A percentile compares a stretch with the other conserved stretches of the same genome.
Conservation (phyloP, 805 yeast genomes). For the Scheffersomyces amazonensis region DNA sequence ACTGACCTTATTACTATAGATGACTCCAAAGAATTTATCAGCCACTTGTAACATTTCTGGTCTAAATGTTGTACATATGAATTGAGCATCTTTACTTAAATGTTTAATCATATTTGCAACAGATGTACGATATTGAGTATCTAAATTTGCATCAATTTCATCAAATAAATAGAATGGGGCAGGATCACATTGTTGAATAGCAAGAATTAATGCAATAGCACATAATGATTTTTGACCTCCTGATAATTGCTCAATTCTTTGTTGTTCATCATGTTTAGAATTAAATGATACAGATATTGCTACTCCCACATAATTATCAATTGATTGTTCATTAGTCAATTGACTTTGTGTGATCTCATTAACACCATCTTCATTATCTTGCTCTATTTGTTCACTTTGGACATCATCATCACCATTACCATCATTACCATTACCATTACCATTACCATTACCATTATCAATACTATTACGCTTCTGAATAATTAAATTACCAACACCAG, state of each 20-base stretch:
- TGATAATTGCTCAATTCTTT: constrained; percentile 83
- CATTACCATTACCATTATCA: constrained; percentile 14
- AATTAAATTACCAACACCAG: constrained; percentile 71
- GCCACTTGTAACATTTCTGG: constrained; percentile 90
- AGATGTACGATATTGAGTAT: constrained; percentile 84
- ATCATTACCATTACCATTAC: constrained; percentile 10
- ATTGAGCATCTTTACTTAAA: constrained; percentile 72
- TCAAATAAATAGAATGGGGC: constrained; percentile 96
- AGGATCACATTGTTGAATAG: constrained; percentile 93
- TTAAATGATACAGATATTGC: constrained; percentile 88
- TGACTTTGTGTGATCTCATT: no score
- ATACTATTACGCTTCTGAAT: constrained; percentile 48
- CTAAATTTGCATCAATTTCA: constrained; percentile 95
- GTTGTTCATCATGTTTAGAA: constrained; percentile 80
- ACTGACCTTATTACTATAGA: constrained; percentile 78
- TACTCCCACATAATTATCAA: constrained; percentile 74
- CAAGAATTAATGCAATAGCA: constrained; percentile 89
- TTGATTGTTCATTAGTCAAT: constrained; percentile 7
- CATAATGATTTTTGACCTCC: constrained; percentile 98
- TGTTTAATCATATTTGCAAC: constrained; percentile 75
- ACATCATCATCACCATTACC: constrained; percentile 11
- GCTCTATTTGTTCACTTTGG: constrained; percentile 12
- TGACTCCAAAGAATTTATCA: constrained; percentile 83
- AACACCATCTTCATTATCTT: constrained; percentile 10
- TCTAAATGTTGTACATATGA: constrained; percentile 93